Conservation (phyloP, 2,329 filamentous ascomycete genomes). For the Pyricularia sp. region DNA sequence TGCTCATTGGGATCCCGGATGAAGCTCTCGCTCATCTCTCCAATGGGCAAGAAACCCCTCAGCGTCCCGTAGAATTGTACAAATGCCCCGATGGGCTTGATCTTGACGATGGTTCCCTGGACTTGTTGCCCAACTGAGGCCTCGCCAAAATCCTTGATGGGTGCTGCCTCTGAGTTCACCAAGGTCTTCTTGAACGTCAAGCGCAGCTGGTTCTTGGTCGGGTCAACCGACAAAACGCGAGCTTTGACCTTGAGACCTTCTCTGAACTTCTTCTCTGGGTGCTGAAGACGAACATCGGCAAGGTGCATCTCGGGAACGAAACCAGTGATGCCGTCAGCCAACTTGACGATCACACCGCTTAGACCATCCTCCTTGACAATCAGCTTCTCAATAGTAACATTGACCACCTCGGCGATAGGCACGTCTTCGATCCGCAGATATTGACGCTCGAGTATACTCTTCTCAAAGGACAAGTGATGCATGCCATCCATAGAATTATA, state of each 20-base stretch:
- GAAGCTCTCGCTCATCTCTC: conserved; percentile 96
- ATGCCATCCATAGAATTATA: conserved; percentile 83
- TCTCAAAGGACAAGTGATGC: conserved; percentile 77
- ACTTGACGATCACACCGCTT: conserved; percentile 68
- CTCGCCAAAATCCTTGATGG: conserved; percentile 69
- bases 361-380: conserved; percentile 71
- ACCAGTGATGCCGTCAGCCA: conserved; percentile 83
- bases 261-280: conserved; percentile 93
- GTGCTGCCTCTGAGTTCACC: conserved; percentile 76
- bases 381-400: conserved; percentile 77
- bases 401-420: conserved; percentile 68
- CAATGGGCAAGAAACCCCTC: conserved; percentile 79
- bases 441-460: conserved; percentile 72
- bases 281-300: conserved; percentile 76
- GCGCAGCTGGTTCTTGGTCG: conserved; percentile 66
- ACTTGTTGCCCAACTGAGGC: conserved; percentile 67
- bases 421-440: conserved; percentile 92
- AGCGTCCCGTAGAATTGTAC: conserved; percentile 87
- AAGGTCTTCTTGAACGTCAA: conserved; percentile 92
- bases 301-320: conserved; percentile 82
- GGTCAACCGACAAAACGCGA: conserved; percentile 72
- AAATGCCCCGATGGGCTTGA: conserved; percentile 70
- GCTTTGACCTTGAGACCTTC: conserved; percentile 79
- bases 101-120: conserved; percentile 77
- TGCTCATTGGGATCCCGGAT: conserved; percentile 84